Conservation (phyloP, 768 basidiomycete species). For the Epithele typhae region DNA sequence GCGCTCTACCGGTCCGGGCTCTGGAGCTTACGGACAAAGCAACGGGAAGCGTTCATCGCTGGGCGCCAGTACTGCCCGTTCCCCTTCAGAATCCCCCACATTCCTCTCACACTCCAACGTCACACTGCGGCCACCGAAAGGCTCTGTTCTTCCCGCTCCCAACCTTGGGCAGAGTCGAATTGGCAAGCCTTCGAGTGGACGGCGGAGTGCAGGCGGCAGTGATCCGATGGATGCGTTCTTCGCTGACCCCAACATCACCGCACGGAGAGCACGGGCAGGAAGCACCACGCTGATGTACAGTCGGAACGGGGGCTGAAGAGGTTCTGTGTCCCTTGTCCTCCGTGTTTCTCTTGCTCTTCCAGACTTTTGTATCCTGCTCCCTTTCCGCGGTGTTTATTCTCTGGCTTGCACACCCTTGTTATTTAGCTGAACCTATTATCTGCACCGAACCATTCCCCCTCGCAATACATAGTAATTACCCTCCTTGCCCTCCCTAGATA, state of each 20-base stretch:
- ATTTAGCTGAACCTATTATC: conserved; percentile 3
- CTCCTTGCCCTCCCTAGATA: conserved; percentile 11
- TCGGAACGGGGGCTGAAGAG: conserved; percentile 9
- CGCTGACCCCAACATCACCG: conserved; percentile 6
- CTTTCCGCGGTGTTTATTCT: neutral
- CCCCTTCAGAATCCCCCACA: conserved; percentile 17
- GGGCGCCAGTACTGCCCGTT: conserved; percentile 40
- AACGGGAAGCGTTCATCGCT: conserved; percentile 54
- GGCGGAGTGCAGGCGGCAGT: conserved; percentile 22
- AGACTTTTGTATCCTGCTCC: neutral
- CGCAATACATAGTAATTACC: conserved; percentile 7
- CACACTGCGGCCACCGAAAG: conserved; percentile 23
- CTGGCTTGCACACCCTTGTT: neutral
- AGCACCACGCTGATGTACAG: conserved; percentile 16
- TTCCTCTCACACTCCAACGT: conserved; percentile 18
- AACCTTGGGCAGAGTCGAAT: conserved; percentile 28
- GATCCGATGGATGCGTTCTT: conserved; percentile 8
- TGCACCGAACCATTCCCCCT: neutral
- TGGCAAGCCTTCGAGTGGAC: conserved; percentile 24
- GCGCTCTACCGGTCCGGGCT: conserved; percentile 51
- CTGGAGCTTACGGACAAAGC: conserved; percentile 36
- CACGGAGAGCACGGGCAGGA: conserved; percentile 22
- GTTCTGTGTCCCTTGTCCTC: neutral
- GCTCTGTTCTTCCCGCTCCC: conserved; percentile 14
- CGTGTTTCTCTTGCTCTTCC: neutral